A percentile compares a stretch with the other conserved stretches of the same genome.
Conservation (phyloP, 140 eudicot species). For the Bidens hawaiensis region DNA sequence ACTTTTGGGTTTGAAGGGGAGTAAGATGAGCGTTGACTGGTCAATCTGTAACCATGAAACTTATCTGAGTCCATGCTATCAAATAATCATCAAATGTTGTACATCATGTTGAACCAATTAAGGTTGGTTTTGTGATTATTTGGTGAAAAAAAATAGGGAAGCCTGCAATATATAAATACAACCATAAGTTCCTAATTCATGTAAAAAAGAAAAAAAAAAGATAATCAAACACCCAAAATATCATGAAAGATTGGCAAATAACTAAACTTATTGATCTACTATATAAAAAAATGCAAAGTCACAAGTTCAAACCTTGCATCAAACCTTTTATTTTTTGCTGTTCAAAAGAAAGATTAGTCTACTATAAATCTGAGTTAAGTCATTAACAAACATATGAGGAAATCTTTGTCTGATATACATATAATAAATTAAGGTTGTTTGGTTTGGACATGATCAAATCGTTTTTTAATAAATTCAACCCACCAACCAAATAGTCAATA, state of each 20-base stretch:
- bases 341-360: too few relatives aligned
- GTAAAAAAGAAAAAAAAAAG: too few relatives aligned
- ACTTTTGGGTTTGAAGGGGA: constrained; percentile 33
- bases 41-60: constrained; percentile 35
- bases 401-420: neutral
- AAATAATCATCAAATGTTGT: constrained; percentile 38
- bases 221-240: too few relatives aligned
- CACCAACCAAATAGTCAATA: constrained; percentile 10
- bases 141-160: neutral
- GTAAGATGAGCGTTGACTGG: constrained; percentile 47
- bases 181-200: too few relatives aligned
- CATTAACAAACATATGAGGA: neutral
- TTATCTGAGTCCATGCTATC: constrained; percentile 69
- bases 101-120: constrained; percentile 5
- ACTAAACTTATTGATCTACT: too few relatives aligned
- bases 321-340: too few relatives aligned
- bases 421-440: too few relatives aligned
- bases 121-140: constrained; percentile 1
- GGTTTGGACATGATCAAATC: constrained; percentile 2
- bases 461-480: neutral
- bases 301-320: too few relatives aligned
- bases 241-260: neutral
- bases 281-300: neutral
- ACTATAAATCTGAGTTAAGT: neutral
- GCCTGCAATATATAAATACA: too few relatives aligned